phyloP scores from a whole-genome alignment of 176 grass and related monocot species.

The Cocos nucifera region DNA sequence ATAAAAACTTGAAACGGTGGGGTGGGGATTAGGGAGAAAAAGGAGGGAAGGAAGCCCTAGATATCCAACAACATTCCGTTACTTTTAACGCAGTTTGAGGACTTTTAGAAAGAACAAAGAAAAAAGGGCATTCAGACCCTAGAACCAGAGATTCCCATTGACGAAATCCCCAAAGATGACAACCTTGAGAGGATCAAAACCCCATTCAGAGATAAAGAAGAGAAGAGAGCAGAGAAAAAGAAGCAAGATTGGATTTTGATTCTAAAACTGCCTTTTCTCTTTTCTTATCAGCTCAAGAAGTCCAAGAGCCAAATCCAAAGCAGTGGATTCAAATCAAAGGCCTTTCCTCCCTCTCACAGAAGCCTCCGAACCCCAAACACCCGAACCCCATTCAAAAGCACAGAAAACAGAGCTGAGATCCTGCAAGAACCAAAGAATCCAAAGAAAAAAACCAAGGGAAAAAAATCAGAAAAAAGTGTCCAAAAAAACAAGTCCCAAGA shows the following conservation, averaged over 20 bases:
- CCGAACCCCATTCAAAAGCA: not conserved
- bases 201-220: not conserved
- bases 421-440: not conserved
- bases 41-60: not conserved
- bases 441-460: not conserved
- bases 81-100: not conserved
- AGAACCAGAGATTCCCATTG: not conserved
- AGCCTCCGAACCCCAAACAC: too few relatives aligned
- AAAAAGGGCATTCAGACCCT: not conserved
- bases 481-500: not conserved
- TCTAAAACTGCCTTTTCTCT: too few relatives aligned
- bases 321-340: too few relatives aligned
- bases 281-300: too few relatives aligned
- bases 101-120: not conserved
- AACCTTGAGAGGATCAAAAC: not conserved
- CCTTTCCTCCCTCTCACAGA: too few relatives aligned
- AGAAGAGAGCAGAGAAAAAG: not conserved
- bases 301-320: too few relatives aligned
- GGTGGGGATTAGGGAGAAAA: not conserved
- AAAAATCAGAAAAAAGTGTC: not conserved
- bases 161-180: not conserved
- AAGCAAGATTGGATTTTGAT: too few relatives aligned
- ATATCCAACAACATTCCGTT: not conserved
- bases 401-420: not conserved
- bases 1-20: not conserved